Evolutionary conservation across 805 yeast genomes (phyloP).

Genomic region (Suhomyces vadensis): DNA sequence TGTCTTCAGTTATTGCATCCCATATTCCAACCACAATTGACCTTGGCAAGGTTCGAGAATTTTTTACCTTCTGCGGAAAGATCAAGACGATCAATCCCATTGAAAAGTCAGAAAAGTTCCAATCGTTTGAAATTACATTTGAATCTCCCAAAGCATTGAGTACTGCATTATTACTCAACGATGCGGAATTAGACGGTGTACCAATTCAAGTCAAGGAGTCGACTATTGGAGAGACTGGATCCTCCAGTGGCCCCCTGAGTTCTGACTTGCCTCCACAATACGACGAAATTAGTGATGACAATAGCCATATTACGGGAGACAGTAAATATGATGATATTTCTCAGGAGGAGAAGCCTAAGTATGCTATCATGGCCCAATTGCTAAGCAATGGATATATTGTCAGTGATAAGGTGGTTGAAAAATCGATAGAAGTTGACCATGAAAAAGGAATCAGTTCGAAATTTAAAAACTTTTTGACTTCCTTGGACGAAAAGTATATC

Average conservation of each 20-base stretch:
- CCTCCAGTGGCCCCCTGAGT: background rate
- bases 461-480: constrained; percentile 56
- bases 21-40: constrained; percentile 54
- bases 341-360: constrained; percentile 78
- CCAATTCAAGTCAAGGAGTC: constrained; percentile 49
- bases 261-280: constrained; percentile 20
- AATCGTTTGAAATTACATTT: constrained; percentile 53
- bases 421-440: constrained; percentile 64
- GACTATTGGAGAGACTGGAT: constrained; percentile 14
- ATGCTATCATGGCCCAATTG: constrained; percentile 73
- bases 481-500: constrained; percentile 58
- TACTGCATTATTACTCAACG: constrained; percentile 70
- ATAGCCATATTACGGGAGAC: constrained; percentile 31
- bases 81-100: constrained; percentile 37
- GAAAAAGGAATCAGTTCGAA: constrained; percentile 59
- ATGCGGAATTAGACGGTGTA: constrained; percentile 68
- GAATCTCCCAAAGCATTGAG: constrained; percentile 59
- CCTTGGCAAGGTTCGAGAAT: constrained; percentile 56
- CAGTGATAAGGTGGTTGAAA: constrained; percentile 59
- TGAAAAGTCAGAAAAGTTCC: constrained; percentile 25
- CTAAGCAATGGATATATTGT: constrained; percentile 71
- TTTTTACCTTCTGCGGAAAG: constrained; percentile 74
- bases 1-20: constrained; percentile 53
- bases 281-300: constrained; percentile 10
- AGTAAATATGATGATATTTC: constrained; percentile 48